Evolutionary conservation across 2,329 filamentous ascomycete species (phyloP).

Genomic region (Stemphylium vesicarium): DNA sequence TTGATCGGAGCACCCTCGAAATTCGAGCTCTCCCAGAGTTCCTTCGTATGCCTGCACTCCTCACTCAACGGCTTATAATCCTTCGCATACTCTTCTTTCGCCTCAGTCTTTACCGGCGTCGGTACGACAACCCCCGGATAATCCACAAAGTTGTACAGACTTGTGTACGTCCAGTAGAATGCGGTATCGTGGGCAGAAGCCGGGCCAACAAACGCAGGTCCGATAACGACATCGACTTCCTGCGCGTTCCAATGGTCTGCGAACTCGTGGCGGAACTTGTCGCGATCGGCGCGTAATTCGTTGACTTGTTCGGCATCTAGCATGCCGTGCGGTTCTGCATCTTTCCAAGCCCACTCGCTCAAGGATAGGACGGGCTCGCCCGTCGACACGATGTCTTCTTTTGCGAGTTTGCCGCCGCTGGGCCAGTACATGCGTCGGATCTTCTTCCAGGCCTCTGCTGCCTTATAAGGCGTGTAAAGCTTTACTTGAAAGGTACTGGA

Average conservation of each 20-base stretch:
- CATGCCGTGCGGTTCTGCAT: slow-evolving; percentile 14
- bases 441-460: slow-evolving; percentile 36
- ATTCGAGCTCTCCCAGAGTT: slow-evolving; percentile 24
- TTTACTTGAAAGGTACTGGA: slow-evolving; percentile 41
- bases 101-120: slow-evolving; percentile 20
- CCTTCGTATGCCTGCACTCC: slow-evolving; percentile 25
- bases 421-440: slow-evolving; percentile 57
- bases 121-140: slow-evolving; percentile 29
- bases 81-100: slow-evolving; percentile 20
- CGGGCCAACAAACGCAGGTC: slow-evolving; percentile 28
- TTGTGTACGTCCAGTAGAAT: slow-evolving; percentile 33
- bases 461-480: slow-evolving; percentile 43
- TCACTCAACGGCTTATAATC: slow-evolving; percentile 26
- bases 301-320: slow-evolving; percentile 19
- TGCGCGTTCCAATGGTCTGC: slow-evolving; percentile 25
- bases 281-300: slow-evolving; percentile 13
- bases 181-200: slow-evolving; percentile 28
- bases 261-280: slow-evolving; percentile 23
- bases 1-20: slow-evolving; percentile 30
- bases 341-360: slow-evolving; percentile 39
- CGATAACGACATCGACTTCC: slow-evolving; percentile 29
- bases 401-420: slow-evolving; percentile 48
- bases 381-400: slow-evolving; percentile 42
- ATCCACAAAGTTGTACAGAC: slow-evolving; percentile 27
- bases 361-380: slow-evolving; percentile 56